Conservation (phyloP, 345 rosid species). For the Zanthoxylum bungeanum region DNA sequence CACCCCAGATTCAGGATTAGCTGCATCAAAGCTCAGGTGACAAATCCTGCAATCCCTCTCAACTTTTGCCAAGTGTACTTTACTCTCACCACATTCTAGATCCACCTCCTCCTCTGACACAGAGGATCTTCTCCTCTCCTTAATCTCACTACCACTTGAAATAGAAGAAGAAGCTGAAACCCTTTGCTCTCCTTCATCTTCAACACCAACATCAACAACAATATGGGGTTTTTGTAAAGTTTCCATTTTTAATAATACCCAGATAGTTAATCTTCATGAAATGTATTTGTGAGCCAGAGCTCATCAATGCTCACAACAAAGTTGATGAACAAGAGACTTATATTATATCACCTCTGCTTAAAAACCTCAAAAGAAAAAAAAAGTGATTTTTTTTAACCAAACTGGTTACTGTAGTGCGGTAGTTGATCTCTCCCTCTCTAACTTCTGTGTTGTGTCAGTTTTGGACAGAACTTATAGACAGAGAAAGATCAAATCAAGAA, state of each 20-base stretch:
- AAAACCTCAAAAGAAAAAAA: background rate
- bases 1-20: conserved; percentile 57
- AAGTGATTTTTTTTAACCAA: background rate
- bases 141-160: conserved; percentile 35
- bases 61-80: conserved; percentile 37
- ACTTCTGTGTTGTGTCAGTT: conserved; percentile 22
- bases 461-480: conserved; percentile 17
- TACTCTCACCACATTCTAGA: conserved; percentile 46
- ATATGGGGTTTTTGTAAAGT: conserved; percentile 32
- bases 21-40: conserved; percentile 61
- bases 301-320: conserved; percentile 37
- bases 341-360: background rate
- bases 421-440: conserved; percentile 12
- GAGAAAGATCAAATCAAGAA: conserved; percentile 12
- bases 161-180: conserved; percentile 22
- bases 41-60: conserved; percentile 88
- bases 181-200: conserved; percentile 20
- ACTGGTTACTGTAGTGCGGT: conserved; percentile 3
- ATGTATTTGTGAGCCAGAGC: conserved; percentile 12
- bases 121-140: conserved; percentile 49
- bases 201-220: conserved; percentile 25
- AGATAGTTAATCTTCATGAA: conserved; percentile 53
- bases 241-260: conserved; percentile 45
- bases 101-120: conserved; percentile 52
- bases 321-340: background rate